Evolutionary conservation across 208 protist genomes (phyloP), one percentile per base, ranked within the genome.

Genomic region (Leishmania lainsoni): DNA sequence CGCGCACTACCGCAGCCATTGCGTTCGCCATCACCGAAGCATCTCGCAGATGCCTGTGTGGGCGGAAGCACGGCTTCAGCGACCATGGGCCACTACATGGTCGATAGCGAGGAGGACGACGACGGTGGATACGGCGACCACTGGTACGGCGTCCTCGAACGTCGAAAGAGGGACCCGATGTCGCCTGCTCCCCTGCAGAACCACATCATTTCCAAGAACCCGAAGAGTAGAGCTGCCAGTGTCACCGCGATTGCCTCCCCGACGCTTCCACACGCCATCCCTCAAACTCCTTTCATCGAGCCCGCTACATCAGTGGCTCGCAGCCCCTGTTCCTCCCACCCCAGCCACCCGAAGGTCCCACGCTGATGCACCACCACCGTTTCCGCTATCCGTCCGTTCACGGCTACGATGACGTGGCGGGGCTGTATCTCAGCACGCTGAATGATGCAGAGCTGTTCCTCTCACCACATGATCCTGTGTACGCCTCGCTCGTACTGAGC

Each of bases 391-490:
- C 94, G 3, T 48, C 80, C 26, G 88, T 98, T 4, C 73, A 74
- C 71, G 86, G 70, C 81, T 75, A 77, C 29, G 78, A 85, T 2
- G 94, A 98, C 73, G 87, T 98, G 32, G 82, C 86, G 16, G 76
- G 81, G 61, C 84, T 98, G 17, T 98, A 96, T 82, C 56, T 72
- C 35, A 87, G 81, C 68, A 86, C 84, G 20, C 78, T 98, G 6
- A 79, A 90, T 22, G 93, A 96, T 20, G 87, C 92, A 3, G 90
- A 95, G 75, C 48, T 92, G n/a, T 61, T 89, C 45, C 87, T 98
- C 66, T 94, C 88, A 26, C 89, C 93, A n/a, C 93, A 96, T 59
- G 94, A 98, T 69, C 94, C 94, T 2, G 81, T 96, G 51, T 91
- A 89, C 68, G 94, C 94, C n/a, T 88, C 94, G 54, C 83, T 96